phyloP scores from a whole-genome alignment of 164 flowering plant species.

The Vitis cinerea region DNA sequence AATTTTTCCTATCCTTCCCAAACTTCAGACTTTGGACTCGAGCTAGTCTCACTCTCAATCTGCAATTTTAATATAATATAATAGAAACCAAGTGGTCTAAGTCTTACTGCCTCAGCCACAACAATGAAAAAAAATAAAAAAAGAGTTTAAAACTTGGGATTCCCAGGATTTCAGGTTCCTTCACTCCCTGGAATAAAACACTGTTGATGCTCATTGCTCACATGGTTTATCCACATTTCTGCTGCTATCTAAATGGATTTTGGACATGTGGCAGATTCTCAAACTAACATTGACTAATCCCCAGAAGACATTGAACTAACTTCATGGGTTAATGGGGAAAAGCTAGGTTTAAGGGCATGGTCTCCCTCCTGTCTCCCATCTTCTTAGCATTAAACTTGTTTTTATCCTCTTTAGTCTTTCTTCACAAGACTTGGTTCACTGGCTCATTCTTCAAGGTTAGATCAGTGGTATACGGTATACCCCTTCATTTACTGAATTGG shows the following conservation, averaged over 20 bases:
- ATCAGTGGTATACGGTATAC: too few species aligned
- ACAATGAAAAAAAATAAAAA: background rate
- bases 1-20: background rate
- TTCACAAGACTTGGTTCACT: too few species aligned
- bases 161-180: background rate
- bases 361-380: conserved; percentile 40
- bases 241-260: conserved; percentile 4
- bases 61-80: background rate
- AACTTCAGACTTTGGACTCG: conserved; percentile 5
- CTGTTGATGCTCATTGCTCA: conserved; percentile 21
- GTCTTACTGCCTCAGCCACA: background rate
- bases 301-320: background rate
- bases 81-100: background rate
- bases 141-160: conserved; percentile 1
- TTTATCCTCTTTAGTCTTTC: background rate
- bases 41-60: conserved; percentile 4
- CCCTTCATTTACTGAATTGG: too few species aligned
- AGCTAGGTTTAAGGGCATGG: conserved; percentile 26
- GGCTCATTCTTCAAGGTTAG: too few species aligned
- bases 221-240: conserved; percentile 17
- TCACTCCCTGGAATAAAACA: background rate
- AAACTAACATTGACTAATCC: background rate
- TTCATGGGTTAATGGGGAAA: conserved; percentile 12
- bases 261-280: conserved; percentile 17
- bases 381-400: conserved; percentile 27